Conservation (phyloP, 352 stramenopile species). For the Paralagenidium karlingii region DNA sequence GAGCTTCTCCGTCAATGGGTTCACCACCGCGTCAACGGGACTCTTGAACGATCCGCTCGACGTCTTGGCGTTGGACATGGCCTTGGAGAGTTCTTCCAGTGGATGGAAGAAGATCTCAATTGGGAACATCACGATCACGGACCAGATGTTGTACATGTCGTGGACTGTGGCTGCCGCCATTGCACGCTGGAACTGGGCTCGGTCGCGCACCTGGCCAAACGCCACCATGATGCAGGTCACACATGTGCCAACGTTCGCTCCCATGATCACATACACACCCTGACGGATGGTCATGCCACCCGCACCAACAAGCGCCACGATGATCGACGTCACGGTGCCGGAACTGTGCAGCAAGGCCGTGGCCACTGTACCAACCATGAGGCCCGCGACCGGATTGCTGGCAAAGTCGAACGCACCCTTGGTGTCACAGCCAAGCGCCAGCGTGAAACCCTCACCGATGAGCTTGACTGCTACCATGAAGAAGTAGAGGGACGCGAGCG, state of each 20-base stretch:
- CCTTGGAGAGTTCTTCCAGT: constrained; percentile 38
- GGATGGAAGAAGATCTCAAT: constrained; percentile 48
- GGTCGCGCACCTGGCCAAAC: constrained; percentile 75
- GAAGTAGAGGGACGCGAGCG: constrained; percentile 55
- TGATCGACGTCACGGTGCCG: constrained; percentile 72
- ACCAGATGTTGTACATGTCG: constrained; percentile 86
- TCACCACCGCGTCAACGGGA: constrained; percentile 27
- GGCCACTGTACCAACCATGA: constrained; percentile 67
- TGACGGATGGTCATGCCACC: constrained; percentile 60
- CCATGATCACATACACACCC: constrained; percentile 87
- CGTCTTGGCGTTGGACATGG: constrained; percentile 20
- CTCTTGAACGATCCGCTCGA: constrained; percentile 21
- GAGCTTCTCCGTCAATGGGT: constrained; percentile 17
- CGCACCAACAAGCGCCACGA: constrained; percentile 50
- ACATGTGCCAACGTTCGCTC: constrained; percentile 84
- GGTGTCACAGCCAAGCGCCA: constrained; percentile 48
- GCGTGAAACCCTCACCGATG: constrained; percentile 58
- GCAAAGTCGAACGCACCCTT: constrained; percentile 60
- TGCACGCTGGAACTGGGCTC: constrained; percentile 43
- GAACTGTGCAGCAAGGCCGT: constrained; percentile 65
- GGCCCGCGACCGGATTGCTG: constrained; percentile 53
- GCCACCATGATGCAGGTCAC: constrained; percentile 87
- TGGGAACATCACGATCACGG: constrained; percentile 59
- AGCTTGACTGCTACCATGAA: constrained; percentile 75
- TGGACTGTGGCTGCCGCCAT: constrained; percentile 42